Evolutionary conservation across 208 protist genomes (phyloP), one percentile per base, ranked within the genome.

Genomic region (Leishmania lainsoni): DNA sequence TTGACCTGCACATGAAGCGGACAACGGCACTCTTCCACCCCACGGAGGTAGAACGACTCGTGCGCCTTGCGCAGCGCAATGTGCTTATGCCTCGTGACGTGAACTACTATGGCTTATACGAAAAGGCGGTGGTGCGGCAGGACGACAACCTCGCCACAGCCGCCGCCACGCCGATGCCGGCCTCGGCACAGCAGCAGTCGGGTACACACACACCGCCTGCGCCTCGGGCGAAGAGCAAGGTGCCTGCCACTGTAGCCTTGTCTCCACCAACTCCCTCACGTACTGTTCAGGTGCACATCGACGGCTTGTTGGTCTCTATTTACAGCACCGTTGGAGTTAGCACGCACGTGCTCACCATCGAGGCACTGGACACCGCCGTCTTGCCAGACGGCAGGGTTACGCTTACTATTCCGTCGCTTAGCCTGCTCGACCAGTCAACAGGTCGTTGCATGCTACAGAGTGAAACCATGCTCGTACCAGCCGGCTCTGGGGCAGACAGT

Each of bases 341-440:
- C 85, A 90, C 90, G 5, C 92, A 97, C 86, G 95, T 90, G 3
- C 79, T 90, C 5, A 81, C 76, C 22, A 79, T 94, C 29, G 84
- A 86, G 8, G 80, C 80, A 16, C 58, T 95, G 17, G 49, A 87
- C 58, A 42, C 91, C 20, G 73, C 81, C n/a, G 75, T 94, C 61
- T 45, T 14, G 48, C 75, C 89, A 20, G 72, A 80, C 77, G 88
- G 88, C 9, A 89, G 87, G 71, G 76, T 95, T 71, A 32, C 75
- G 14, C 75, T 94, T 20, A 58, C 84, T 9, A 78, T 95, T 26
- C 81, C 85, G 5, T 81, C 84, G 35, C 75, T 97, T 26, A 78
- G 6, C 59, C 74, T 94, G 79, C 45, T 91, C 68, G 94, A 97
- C 78, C 78, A 93, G 65, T 92, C 90, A 70, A 95, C 94, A 6